Base-by-base conservation (phyloP, 768 basidiomycete species). In the Tremella fuciformis region DNA sequence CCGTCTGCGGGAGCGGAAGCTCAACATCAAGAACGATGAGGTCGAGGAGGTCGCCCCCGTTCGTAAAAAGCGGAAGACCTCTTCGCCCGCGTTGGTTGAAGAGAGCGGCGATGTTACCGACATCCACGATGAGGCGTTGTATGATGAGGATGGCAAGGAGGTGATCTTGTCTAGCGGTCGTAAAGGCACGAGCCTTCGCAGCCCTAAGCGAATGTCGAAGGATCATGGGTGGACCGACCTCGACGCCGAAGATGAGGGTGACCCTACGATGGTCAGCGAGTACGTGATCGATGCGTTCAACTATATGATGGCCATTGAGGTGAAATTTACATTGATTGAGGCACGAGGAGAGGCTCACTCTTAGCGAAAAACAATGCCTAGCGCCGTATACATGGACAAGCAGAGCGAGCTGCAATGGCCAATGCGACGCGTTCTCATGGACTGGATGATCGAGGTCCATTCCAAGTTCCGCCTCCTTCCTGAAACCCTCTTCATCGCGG, bases 181-280 rank as follows among this genome's bases (percentile, higher is more conserved):
- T 13, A 59, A 64, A 37, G 66, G 62, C 13, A 64, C 63, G 6
- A 53, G 52, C 2, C 19, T 62, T 29, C 49, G 24, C 24, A 59
- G 49, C n/a, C 63, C 63, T 3, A 56, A 61, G 46, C 25, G 62
- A 7, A 15, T 63, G 8, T 21, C 44, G 18, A 88, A 88, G 80
- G 82, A 72, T 59, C 70, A 65, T 13, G 79, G 78, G 0, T 98
- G 91, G 93, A 88, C 88, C 26, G 94, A 98, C 70, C 82, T 98
- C 15, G 92, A 97, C 64, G 85, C 84, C 0, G 91, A 93, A 19
- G 93, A 97, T 74, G 84, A 80, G 53, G 91, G 92, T 50, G 94
- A 99, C 71, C 96, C 94, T 13, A 81, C 90, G 60, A 97, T 97
- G 93, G 93, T 96, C 64, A 88, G 87, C 79, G 91, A 97, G 78